These are phyloP conservation scores for Endothia cerciana DNA, from an alignment of 2,329 filamentous ascomycete species.

Conservation along the genomic window DNA sequence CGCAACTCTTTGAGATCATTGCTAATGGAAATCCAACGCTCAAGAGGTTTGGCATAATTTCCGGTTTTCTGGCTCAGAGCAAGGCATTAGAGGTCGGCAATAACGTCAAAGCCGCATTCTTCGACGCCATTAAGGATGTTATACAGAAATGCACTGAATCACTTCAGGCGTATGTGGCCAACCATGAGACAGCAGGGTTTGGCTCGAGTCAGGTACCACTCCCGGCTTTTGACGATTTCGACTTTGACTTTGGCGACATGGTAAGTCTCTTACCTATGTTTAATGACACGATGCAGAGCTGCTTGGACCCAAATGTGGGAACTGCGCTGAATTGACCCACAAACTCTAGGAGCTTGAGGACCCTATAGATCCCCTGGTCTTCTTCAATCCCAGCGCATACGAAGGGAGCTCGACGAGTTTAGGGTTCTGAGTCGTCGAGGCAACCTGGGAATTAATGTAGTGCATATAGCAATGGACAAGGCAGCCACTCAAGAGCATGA, in stretches of 20 bases:
- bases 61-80: constrained; percentile 11
- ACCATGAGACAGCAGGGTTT: background rate
- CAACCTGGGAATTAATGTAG: background rate
- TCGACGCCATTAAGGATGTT: constrained; percentile 6
- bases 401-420: background rate
- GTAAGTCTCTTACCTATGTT: background rate
- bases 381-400: background rate
- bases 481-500: background rate
- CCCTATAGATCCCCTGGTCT: background rate
- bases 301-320: background rate
- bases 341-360: background rate
- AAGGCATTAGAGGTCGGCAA: constrained; percentile 17
- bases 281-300: background rate
- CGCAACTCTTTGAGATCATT: constrained; percentile 21
- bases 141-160: constrained; percentile 10
- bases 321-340: background rate
- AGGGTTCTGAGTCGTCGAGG: background rate
- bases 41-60: constrained; percentile 12
- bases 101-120: background rate
- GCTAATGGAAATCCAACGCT: constrained; percentile 12
- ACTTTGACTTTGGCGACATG: constrained; percentile 12
- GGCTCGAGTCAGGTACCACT: background rate
- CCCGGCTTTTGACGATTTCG: background rate
- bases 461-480: background rate
- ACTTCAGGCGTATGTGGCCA: background rate